A percentile compares a stretch with the other conserved stretches of the same genome.
Evolutionary conservation across 2,329 filamentous ascomycete species (phyloP).

Genomic region (Apiospora arundinis): DNA sequence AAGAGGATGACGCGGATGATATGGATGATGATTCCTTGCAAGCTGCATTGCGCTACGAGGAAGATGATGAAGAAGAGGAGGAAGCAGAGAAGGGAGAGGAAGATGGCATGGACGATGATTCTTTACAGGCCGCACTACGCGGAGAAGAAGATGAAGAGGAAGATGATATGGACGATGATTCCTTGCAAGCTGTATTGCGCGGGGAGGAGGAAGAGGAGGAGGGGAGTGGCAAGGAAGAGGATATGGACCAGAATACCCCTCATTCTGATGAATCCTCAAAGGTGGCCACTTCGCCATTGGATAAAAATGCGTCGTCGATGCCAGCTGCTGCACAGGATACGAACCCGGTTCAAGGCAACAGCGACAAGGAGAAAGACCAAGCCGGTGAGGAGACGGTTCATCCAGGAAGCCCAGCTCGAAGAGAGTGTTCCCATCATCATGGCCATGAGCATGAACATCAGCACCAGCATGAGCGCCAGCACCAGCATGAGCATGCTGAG

Average conservation of each 20-base stretch:
- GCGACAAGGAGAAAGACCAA: background rate
- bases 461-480: background rate
- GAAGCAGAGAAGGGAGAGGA: background rate
- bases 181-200: background rate
- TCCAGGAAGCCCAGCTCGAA: background rate
- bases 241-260: background rate
- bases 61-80: background rate
- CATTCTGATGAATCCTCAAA: background rate
- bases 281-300: background rate
- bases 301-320: background rate
- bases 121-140: conserved; percentile 24
- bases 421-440: background rate
- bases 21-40: background rate
- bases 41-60: background rate
- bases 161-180: background rate
- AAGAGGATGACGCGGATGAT: background rate
- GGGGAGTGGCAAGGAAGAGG: background rate
- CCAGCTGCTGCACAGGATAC: background rate
- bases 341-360: background rate
- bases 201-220: background rate
- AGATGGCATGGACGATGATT: conserved; percentile 23
- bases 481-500: background rate
- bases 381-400: background rate
- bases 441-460: no score
- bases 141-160: conserved; percentile 16